Percentiles rank a stretch among this genome's conserved stretches.
Evolutionary conservation across 129 eudicot genomes (phyloP).

Genomic region (Flaveria trinervia): DNA sequence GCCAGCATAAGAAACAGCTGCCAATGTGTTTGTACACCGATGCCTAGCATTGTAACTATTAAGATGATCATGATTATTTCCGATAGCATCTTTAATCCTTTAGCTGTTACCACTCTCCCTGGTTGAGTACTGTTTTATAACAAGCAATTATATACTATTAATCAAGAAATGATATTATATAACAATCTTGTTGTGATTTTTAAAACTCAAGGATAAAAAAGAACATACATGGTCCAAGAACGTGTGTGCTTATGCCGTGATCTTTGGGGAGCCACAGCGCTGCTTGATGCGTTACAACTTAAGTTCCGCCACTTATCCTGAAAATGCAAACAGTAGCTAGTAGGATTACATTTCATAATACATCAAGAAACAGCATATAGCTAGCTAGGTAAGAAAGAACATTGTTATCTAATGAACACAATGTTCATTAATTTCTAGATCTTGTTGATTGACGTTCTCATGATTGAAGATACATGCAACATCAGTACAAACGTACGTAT

Average conservation of each 20-base stretch:
- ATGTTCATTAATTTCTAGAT: too few relatives aligned
- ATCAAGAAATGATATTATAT: not conserved
- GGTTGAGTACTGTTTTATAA: not conserved
- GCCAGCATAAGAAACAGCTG: not conserved
- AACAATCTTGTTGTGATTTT: not conserved
- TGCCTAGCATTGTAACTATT: not conserved
- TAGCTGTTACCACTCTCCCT: not conserved
- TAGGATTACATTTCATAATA: not conserved
- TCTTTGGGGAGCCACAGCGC: not conserved
- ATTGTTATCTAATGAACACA: too few relatives aligned
- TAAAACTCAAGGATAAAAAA: not conserved
- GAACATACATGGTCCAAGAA: not conserved
- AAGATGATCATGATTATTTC: not conserved
- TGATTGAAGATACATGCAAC: too few relatives aligned
- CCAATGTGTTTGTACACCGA: not conserved
- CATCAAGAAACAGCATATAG: not conserved
- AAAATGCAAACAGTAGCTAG: not conserved
- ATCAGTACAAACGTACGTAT: too few relatives aligned
- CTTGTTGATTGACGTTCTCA: too few relatives aligned
- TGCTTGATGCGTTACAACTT: not conserved
- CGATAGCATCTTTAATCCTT: not conserved
- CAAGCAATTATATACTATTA: not conserved
- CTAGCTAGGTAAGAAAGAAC: too few relatives aligned
- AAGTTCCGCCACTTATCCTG: conserved; percentile 14
- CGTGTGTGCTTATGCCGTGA: not conserved